phyloP scores from a whole-genome alignment of 805 yeast genomes.

The Metschnikowia amazonensis region DNA sequence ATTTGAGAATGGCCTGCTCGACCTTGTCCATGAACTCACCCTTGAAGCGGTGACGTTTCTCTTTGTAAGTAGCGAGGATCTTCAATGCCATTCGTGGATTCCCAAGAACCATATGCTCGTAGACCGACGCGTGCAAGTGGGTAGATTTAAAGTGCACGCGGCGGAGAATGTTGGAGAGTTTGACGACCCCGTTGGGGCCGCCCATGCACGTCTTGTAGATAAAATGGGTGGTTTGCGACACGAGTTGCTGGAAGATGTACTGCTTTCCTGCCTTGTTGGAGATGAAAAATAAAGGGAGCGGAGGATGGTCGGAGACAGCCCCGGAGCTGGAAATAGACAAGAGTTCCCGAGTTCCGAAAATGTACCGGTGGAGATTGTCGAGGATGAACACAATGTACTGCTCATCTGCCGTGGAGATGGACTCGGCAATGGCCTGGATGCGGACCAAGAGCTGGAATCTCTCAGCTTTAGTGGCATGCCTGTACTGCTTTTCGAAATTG shows the following conservation, averaged over 20 bases:
- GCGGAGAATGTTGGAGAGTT: constrained; percentile 21
- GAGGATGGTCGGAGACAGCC: too few relatives aligned
- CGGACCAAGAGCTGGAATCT: constrained; percentile 24
- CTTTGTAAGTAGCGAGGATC: constrained; percentile 22
- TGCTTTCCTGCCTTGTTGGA: constrained; percentile 14
- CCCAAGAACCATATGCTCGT: constrained; percentile 24
- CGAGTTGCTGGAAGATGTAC: constrained; percentile 20
- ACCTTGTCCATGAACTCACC: constrained; percentile 20
- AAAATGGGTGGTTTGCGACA: constrained; percentile 21
- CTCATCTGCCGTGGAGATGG: constrained; percentile 23
- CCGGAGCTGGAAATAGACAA: too few relatives aligned
- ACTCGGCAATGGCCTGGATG: constrained; percentile 29
- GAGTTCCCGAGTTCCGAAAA: constrained; percentile 4
- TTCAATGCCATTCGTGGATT: constrained; percentile 26
- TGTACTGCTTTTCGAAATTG: constrained; percentile 16
- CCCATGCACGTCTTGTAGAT: constrained; percentile 9
- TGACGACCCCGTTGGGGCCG: constrained; percentile 15
- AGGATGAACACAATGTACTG: constrained; percentile 18
- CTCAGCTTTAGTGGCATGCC: constrained; percentile 16
- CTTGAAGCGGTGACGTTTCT: constrained; percentile 20
- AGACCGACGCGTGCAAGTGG: constrained; percentile 18
- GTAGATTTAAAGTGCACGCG: constrained; percentile 15
- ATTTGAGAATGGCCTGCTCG: constrained; percentile 28
- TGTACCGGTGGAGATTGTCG: constrained; percentile 11
- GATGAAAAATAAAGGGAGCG: constrained; percentile 6